Conservation (phyloP, 352 stramenopile species). For the Peronospora belbahrii region DNA sequence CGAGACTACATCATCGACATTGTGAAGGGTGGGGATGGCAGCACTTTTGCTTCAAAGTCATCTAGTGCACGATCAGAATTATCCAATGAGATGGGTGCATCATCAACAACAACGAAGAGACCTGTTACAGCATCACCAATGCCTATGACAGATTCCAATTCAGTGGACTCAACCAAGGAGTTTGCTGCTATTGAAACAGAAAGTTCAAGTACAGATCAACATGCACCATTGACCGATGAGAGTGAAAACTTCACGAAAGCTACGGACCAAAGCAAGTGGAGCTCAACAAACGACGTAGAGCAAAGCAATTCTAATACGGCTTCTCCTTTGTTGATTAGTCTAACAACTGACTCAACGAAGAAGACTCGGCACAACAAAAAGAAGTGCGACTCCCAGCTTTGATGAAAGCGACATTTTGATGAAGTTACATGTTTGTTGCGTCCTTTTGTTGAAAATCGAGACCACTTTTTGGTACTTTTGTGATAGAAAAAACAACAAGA, state of each 20-base stretch:
- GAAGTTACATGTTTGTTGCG: no score
- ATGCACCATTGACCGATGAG: neutral
- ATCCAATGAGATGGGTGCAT: no score
- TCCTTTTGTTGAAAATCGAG: no score
- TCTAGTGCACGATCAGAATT: no score
- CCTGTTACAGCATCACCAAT: slow-evolving; percentile 2
- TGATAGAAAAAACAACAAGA: no score
- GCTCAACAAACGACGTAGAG: neutral
- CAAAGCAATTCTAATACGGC: slow-evolving; percentile 6
- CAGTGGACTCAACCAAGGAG: slow-evolving; percentile 1
- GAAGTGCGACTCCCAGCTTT: slow-evolving; percentile 15
- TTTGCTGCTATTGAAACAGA: slow-evolving; percentile 7
- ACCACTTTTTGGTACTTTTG: no score
- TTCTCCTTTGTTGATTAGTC: neutral
- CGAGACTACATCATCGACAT: slow-evolving; percentile 53
- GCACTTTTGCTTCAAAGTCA: slow-evolving; percentile 8
- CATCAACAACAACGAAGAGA: no score
- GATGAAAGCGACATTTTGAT: slow-evolving; percentile 9
- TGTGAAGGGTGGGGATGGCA: slow-evolving; percentile 20
- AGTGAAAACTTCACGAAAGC: neutral
- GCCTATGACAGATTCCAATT: no score
- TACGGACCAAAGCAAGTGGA: slow-evolving; percentile 7
- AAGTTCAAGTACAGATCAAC: neutral
- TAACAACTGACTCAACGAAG: slow-evolving; percentile 8
- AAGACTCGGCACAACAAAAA: slow-evolving; percentile 14